Evolutionary conservation across 2,329 filamentous ascomycete species (phyloP).

Genomic region (Xylaria sp.): DNA sequence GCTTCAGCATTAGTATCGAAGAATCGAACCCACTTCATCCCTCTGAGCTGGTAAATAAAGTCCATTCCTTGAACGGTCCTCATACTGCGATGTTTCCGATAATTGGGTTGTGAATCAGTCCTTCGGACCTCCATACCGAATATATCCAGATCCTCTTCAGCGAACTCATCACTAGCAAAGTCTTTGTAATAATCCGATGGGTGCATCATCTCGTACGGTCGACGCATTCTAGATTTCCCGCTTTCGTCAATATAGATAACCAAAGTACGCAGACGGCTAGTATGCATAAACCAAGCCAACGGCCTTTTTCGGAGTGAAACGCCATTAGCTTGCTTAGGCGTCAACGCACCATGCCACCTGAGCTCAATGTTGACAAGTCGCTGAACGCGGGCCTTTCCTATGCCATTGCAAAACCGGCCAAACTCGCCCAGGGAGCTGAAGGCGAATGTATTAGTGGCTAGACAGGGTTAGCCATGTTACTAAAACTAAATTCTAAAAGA

Average conservation of each 20-base stretch:
- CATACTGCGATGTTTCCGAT: slow-evolving; percentile 44
- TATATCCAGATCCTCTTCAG: slow-evolving; percentile 14
- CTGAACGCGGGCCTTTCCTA: slow-evolving; percentile 46
- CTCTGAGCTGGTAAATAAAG: slow-evolving; percentile 51
- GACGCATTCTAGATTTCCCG: slow-evolving; percentile 38
- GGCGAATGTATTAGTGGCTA: slow-evolving; percentile 50
- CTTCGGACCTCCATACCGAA: slow-evolving; percentile 26
- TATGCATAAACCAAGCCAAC: slow-evolving; percentile 45
- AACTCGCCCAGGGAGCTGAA: slow-evolving; percentile 61
- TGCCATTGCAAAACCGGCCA: slow-evolving; percentile 52
- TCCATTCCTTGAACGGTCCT: slow-evolving; percentile 52
- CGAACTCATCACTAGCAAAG: slow-evolving; percentile 20
- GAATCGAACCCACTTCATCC: slow-evolving; percentile 48
- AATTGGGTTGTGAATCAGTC: slow-evolving; percentile 49
- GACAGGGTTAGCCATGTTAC: neutral
- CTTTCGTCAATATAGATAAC: slow-evolving; percentile 50
- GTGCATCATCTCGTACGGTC: slow-evolving; percentile 44
- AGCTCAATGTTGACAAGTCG: slow-evolving; percentile 53
- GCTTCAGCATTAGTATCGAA: slow-evolving; percentile 44
- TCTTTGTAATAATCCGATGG: slow-evolving; percentile 9
- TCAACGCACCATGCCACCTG: slow-evolving; percentile 40
- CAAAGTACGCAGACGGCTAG: slow-evolving; percentile 48
- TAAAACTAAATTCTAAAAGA: neutral
- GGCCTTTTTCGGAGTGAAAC: slow-evolving; percentile 48
- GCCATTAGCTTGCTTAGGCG: neutral